A percentile compares a stretch with the other conserved stretches of the same genome.
Conservation (phyloP, 2,329 filamentous ascomycete genomes). For the Arthrobotrys pseudoclavata region DNA sequence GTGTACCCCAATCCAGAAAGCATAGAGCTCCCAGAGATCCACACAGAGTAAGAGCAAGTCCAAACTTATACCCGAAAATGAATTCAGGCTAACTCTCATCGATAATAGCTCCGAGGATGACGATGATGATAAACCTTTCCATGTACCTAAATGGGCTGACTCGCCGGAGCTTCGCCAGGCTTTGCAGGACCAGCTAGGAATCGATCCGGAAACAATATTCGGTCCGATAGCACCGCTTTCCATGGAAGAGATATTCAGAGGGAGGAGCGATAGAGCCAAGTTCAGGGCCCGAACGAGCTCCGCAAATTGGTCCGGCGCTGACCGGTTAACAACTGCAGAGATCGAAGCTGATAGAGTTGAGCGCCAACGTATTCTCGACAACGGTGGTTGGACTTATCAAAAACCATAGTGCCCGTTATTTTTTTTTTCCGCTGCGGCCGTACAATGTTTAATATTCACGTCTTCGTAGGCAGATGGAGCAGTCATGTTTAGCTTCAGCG, state of each 20-base stretch:
- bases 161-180: slow-evolving; percentile 83
- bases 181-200: slow-evolving; percentile 83
- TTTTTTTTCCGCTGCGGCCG: background rate
- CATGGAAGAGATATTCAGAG: slow-evolving; percentile 96
- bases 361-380: slow-evolving; percentile 81
- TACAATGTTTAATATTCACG: slow-evolving; percentile 1
- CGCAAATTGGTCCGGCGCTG: slow-evolving; percentile 90
- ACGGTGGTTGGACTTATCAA: slow-evolving; percentile 87
- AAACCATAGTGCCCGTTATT: slow-evolving; percentile 66
- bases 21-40: slow-evolving; percentile 93
- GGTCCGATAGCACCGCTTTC: slow-evolving; percentile 87
- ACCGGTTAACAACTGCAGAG: slow-evolving; percentile 88
- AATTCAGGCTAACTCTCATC: slow-evolving; percentile 10
- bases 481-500: background rate
- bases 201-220: slow-evolving; percentile 88
- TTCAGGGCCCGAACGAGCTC: slow-evolving; percentile 93
- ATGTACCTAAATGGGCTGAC: slow-evolving; percentile 86
- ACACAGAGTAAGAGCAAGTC: slow-evolving; percentile 75
- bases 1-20: slow-evolving; percentile 87
- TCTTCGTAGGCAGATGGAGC: background rate
- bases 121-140: slow-evolving; percentile 70
- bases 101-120: slow-evolving; percentile 73
- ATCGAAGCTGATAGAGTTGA: slow-evolving; percentile 83
- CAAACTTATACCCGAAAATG: background rate
- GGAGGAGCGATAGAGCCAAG: slow-evolving; percentile 78